Percentiles rank a stretch among this genome's conserved stretches.
These are phyloP conservation scores for Mortierella sp. DNA, from an alignment of 371 early-diverging fungal species.

Conservation along the genomic window DNA sequence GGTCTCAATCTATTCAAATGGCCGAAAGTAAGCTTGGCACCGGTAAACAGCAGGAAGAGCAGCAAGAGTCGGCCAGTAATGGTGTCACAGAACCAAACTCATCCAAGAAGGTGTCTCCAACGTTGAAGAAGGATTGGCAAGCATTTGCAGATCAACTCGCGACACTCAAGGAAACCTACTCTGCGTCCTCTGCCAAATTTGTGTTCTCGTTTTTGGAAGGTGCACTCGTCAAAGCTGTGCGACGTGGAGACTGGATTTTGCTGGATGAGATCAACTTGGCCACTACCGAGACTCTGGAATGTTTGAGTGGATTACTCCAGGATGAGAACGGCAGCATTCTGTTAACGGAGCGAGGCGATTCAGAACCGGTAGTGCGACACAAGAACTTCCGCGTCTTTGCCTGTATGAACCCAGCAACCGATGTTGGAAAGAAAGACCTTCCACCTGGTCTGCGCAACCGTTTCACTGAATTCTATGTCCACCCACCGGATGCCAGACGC, in stretches of 20 bases:
- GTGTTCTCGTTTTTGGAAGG: constrained; percentile 97
- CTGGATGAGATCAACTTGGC: constrained; percentile 99
- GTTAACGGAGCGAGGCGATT: constrained; percentile 93
- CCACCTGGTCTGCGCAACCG: constrained; percentile 92
- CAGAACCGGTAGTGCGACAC: constrained; percentile 88
- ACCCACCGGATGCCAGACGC: constrained; percentile 85
- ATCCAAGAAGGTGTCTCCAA: constrained; percentile 55
- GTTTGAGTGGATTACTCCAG: constrained; percentile 91
- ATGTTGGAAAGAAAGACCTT: constrained; percentile 98
- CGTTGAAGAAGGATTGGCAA: constrained; percentile 69
- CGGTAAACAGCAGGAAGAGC: constrained; percentile 12
- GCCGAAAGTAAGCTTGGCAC: constrained; percentile 37
- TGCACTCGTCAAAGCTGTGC: constrained; percentile 90
- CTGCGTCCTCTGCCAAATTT: constrained; percentile 81
- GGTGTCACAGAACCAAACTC: constrained; percentile 19
- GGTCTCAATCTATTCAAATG: constrained; percentile 54
- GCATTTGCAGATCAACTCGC: constrained; percentile 65
- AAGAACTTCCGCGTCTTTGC: constrained; percentile 97
- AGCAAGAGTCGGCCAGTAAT: too few species aligned
- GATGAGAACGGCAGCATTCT: constrained; percentile 81
- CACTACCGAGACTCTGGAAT: constrained; percentile 93
- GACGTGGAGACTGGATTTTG: constrained; percentile 96
- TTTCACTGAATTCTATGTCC: constrained; percentile 96
- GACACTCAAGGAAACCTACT: constrained; percentile 77
- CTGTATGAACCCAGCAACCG: constrained; percentile 99